Percentiles rank a stretch among this genome's conserved stretches.
Conservation (phyloP, 2,329 filamentous ascomycete species). For the Tolypocladium nubicola region DNA sequence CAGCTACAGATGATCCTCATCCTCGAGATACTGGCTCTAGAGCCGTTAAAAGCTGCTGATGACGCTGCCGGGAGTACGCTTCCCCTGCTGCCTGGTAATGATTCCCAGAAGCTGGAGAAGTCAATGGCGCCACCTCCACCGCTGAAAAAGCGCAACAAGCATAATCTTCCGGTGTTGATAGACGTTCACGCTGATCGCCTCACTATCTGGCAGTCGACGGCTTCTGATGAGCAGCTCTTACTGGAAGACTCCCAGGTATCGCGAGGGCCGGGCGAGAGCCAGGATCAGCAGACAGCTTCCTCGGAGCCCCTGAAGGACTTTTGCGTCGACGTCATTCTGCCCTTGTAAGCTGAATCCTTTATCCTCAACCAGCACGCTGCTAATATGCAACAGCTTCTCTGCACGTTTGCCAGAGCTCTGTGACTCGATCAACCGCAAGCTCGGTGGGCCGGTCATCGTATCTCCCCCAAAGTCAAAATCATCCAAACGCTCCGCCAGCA, state of each 20-base stretch:
- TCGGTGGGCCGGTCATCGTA: conserved; percentile 59
- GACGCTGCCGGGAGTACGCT: conserved; percentile 34
- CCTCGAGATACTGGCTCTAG: conserved; percentile 64
- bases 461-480: conserved; percentile 42
- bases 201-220: conserved; percentile 75
- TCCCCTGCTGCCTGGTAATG: conserved; percentile 30
- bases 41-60: conserved; percentile 35
- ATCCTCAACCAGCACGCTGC: conserved; percentile 5
- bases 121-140: conserved; percentile 16
- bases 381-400: conserved; percentile 49
- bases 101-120: conserved; percentile 11
- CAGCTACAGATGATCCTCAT: conserved; percentile 73
- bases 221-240: conserved; percentile 44
- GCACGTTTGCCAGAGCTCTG: conserved; percentile 64
- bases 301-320: conserved; percentile 63
- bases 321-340: conserved; percentile 69
- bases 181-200: conserved; percentile 69
- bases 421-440: conserved; percentile 60
- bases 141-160: conserved; percentile 47
- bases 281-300: conserved; percentile 28
- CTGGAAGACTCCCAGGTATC: conserved; percentile 36
- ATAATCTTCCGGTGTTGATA: conserved; percentile 54
- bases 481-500: conserved; percentile 28
- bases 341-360: conserved; percentile 47
- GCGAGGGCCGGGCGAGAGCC: conserved; percentile 19